These are phyloP conservation scores for Yarrowia keelungensis DNA, from an alignment of 805 yeast species.

Conservation along the genomic window DNA sequence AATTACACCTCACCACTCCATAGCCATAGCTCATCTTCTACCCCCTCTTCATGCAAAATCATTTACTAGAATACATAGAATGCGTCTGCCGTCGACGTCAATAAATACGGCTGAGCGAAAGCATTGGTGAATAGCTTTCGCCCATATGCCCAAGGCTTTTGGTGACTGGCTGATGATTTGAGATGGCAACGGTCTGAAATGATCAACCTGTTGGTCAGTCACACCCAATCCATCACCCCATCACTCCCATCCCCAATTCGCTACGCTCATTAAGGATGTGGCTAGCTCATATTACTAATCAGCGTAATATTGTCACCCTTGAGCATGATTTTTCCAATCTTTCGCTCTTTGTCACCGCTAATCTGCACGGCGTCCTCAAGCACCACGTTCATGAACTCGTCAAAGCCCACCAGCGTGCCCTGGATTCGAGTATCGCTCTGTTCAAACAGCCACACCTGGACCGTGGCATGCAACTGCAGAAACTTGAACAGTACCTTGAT, in stretches of 20 bases:
- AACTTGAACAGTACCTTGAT: constrained; percentile 88
- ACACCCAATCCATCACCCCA: too few species aligned
- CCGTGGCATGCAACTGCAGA: constrained; percentile 79
- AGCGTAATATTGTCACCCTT: constrained; percentile 95
- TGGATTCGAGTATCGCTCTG: constrained; percentile 78
- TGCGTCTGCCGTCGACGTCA: constrained; percentile 32
- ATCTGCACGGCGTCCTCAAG: constrained; percentile 71
- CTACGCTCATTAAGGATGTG: neutral
- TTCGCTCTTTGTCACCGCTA: constrained; percentile 56
- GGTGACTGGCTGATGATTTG: too few species aligned
- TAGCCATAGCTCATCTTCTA: too few species aligned
- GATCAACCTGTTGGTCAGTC: too few species aligned
- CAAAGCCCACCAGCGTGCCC: constrained; percentile 90
- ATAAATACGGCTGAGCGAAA: constrained; percentile 20
- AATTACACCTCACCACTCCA: too few species aligned
- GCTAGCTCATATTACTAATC: constrained; percentile 53
- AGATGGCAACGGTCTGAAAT: too few species aligned
- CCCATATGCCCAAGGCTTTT: too few species aligned
- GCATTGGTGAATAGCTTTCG: too few species aligned
- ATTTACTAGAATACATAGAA: constrained; percentile 31
- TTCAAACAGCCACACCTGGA: constrained; percentile 88
- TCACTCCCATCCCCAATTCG: too few species aligned
- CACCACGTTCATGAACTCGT: constrained; percentile 92
- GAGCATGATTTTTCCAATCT: constrained; percentile 64
- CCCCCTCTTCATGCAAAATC: constrained; percentile 27